Percentiles rank a stretch among this genome's conserved stretches.
Conservation (phyloP, 2,329 filamentous ascomycete species). For the Colletotrichum costaricense region DNA sequence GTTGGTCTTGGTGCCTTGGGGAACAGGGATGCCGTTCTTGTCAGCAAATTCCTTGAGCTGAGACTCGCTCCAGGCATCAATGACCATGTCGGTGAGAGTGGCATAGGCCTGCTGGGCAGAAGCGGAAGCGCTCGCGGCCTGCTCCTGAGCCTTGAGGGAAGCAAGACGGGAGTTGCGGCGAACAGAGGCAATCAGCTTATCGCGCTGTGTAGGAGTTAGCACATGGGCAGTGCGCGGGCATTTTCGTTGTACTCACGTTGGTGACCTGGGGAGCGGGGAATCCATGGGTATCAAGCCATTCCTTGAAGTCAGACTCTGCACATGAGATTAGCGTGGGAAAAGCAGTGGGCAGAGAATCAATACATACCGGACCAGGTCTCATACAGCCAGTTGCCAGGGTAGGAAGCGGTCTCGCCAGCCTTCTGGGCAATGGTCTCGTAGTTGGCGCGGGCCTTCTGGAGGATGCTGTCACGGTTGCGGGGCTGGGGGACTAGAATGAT, state of each 20-base stretch:
- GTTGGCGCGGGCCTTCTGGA: slow-evolving; percentile 81
- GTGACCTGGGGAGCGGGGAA: slow-evolving; percentile 87
- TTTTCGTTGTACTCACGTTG: slow-evolving; percentile 51
- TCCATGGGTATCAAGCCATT: slow-evolving; percentile 91
- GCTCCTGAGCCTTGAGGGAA: slow-evolving; percentile 73
- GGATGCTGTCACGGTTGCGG: slow-evolving; percentile 83
- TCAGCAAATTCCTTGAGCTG: slow-evolving; percentile 94
- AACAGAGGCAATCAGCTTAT: slow-evolving; percentile 88
- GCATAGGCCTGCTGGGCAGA: slow-evolving; percentile 78
- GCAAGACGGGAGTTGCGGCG: slow-evolving; percentile 91
- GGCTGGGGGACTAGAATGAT: slow-evolving; percentile 77
- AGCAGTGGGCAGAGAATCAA: accelerated
- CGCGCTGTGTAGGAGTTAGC: slow-evolving; percentile 62
- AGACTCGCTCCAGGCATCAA: slow-evolving; percentile 89
- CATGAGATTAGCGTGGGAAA: neutral
- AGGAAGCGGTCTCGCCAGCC: slow-evolving; percentile 79
- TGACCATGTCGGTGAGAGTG: slow-evolving; percentile 82
- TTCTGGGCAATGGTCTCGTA: slow-evolving; percentile 84
- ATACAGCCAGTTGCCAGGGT: slow-evolving; percentile 97
- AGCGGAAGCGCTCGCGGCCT: slow-evolving; percentile 69
- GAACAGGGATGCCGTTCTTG: slow-evolving; percentile 86
- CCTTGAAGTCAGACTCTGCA: slow-evolving; percentile 87
- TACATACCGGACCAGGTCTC: slow-evolving; percentile 76
- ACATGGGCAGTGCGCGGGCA: neutral
- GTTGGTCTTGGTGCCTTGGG: slow-evolving; percentile 90